These are phyloP conservation scores for Podospora pseudocomata DNA, from an alignment of 495 filamentous ascomycete species.

Conservation along the genomic window DNA sequence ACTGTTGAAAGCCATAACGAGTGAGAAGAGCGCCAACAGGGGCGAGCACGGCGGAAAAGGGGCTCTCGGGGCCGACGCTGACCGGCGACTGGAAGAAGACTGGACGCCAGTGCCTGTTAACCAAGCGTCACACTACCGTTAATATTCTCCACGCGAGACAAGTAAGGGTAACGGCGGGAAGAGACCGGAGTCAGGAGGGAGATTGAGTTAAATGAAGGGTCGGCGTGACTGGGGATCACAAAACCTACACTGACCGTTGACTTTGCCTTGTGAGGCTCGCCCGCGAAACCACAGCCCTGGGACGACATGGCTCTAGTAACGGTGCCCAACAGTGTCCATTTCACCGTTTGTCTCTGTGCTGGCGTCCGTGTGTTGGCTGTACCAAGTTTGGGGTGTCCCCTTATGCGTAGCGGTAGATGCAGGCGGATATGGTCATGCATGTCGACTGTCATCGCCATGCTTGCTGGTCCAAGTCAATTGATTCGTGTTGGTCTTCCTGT, in stretches of 20 bases:
- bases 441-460: not conserved
- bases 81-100: not conserved
- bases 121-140: constrained; percentile 7
- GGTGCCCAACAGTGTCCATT: not conserved
- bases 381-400: not conserved
- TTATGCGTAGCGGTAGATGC: not conserved
- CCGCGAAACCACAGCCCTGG: not conserved
- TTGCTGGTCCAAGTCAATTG: not conserved
- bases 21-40: constrained; percentile 6
- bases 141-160: not conserved
- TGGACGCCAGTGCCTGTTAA: not conserved
- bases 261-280: not conserved
- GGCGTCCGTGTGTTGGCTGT: not conserved
- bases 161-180: not conserved
- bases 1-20: not conserved
- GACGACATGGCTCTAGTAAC: not conserved
- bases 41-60: constrained; percentile 1
- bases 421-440: not conserved
- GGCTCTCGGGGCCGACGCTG: constrained; percentile 2
- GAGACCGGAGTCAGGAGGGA: not conserved
- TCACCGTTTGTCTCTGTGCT: not conserved
- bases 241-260: not conserved
- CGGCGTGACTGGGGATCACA: not conserved
- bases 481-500: not conserved
- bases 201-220: not conserved